Base-by-base conservation (phyloP, 805 yeast species). In the Tetrapisispora namnaoensis region DNA sequence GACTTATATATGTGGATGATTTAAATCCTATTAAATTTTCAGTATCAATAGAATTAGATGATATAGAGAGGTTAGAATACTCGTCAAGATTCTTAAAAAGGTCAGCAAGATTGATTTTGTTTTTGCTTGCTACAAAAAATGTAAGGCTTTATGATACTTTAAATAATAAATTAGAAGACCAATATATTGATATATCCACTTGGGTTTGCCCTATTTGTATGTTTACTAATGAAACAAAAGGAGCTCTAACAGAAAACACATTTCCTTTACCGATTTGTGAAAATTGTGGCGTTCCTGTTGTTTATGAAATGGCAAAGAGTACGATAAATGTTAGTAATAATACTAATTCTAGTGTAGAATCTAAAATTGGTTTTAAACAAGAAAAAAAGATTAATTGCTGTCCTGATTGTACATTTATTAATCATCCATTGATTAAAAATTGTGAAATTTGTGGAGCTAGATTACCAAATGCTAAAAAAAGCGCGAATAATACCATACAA, bases 171-270 rank as follows among this genome's bases (percentile, higher is more conserved):
- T 3, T 20, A 7, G 20, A 20, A 16, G 10, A 7, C n/a, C 3
- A 11, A 14, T n/a, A 13, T 17, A 17, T 17, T 22, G 34, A 28
- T n/a, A 17, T 32, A 5, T 32, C 32, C 7, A 37, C 48, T 9
- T 91, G 99, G 99, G 74, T 76, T 1, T 91, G 99, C 63, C 83
- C 84, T n/a, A 90, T 93, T 3, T 91, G 99, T 65, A 65, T 62
- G 11, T 55, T 76, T 3, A 60, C 63, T 8, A 54, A 61, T 9
- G 63, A 62, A 14, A 60, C 65, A 20, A 61, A 63, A 38, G 57
- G 61, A 52, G 42, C 43, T 44, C 24, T 59, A 10, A 41, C 51
- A 1, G 30, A 47, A 32, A 37, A 37, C 14, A 45, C 53, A 0
- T 54, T 60, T 10, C 61, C 58, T 9, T 52, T 70, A 2, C 82